Conservation (phyloP, 2,329 filamentous ascomycete species). For the Aspergillus sergii region DNA sequence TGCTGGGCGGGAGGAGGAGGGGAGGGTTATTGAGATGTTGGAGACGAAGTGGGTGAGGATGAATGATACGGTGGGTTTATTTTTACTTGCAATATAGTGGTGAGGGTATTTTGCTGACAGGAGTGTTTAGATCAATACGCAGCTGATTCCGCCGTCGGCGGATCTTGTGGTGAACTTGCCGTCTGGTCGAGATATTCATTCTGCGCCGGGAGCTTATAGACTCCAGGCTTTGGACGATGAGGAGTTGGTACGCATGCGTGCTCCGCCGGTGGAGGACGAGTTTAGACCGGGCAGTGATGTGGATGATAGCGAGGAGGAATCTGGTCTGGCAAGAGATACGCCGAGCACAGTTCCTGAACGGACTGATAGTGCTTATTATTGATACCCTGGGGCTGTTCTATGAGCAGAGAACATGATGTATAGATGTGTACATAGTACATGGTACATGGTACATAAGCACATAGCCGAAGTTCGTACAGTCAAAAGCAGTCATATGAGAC, state of each 20-base stretch:
- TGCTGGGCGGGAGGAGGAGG: slow-evolving; percentile 82
- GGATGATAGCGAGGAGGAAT: slow-evolving; percentile 48
- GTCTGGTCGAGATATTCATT: slow-evolving; percentile 82
- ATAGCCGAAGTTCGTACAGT: background rate
- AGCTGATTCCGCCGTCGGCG: slow-evolving; percentile 71
- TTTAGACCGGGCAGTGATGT: slow-evolving; percentile 41
- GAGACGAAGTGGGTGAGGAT: slow-evolving; percentile 87
- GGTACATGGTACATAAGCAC: background rate
- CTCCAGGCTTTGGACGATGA: slow-evolving; percentile 67
- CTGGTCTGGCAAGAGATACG: slow-evolving; percentile 23
- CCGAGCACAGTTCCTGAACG: slow-evolving; percentile 41
- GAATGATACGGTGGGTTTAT: slow-evolving; percentile 74
- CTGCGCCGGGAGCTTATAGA: slow-evolving; percentile 65
- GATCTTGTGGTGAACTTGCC: slow-evolving; percentile 78
- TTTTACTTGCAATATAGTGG: too few relatives aligned
- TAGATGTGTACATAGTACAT: background rate
- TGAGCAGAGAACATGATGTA: background rate
- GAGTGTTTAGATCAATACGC: slow-evolving; percentile 72
- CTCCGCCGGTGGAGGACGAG: slow-evolving; percentile 56
- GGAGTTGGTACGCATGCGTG: slow-evolving; percentile 61
- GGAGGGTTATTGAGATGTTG: slow-evolving; percentile 81
- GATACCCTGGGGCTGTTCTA: background rate
- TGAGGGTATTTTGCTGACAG: slow-evolving; percentile 9
- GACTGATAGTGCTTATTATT: slow-evolving; percentile 39
- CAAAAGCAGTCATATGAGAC: background rate